Evolutionary conservation across 2,329 filamentous ascomycete species (phyloP).

Genomic region (Calonectria pauciramosa): DNA sequence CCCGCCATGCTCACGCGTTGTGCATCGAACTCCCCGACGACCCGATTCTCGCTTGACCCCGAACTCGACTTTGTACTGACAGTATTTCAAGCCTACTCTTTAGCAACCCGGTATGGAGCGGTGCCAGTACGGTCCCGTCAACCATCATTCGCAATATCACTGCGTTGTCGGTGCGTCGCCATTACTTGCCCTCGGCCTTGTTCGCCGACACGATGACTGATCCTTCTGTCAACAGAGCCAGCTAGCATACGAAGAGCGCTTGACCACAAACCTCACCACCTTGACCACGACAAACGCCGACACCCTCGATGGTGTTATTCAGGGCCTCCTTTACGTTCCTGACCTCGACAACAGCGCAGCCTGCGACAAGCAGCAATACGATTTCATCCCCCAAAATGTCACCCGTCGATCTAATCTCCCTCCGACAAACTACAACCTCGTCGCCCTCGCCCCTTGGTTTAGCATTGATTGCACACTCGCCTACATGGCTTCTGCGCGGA

Average conservation of each 20-base stretch:
- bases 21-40: background rate
- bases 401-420: slow-evolving; percentile 80
- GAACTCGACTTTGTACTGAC: slow-evolving; percentile 34
- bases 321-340: slow-evolving; percentile 89
- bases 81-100: slow-evolving; percentile 65
- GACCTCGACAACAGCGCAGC: slow-evolving; percentile 69
- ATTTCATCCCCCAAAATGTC: slow-evolving; percentile 81
- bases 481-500: slow-evolving; percentile 75
- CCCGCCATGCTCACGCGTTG: slow-evolving; percentile 25
- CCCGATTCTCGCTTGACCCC: background rate
- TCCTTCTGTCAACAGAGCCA: slow-evolving; percentile 50
- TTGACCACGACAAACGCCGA: slow-evolving; percentile 78
- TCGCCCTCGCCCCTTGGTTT: slow-evolving; percentile 91
- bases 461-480: slow-evolving; percentile 78
- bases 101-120: slow-evolving; percentile 70
- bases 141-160: slow-evolving; percentile 71
- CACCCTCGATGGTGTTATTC: slow-evolving; percentile 71
- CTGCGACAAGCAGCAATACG: slow-evolving; percentile 73
- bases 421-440: slow-evolving; percentile 76
- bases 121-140: slow-evolving; percentile 63
- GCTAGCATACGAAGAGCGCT: slow-evolving; percentile 66
- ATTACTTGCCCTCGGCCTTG: background rate
- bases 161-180: slow-evolving; percentile 64
- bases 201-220: slow-evolving; percentile 31
- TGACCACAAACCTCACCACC: slow-evolving; percentile 77